Evolutionary conservation across 2,329 filamentous ascomycete species (phyloP), one percentile per base, ranked within the genome.

Genomic region (Lasiodiplodia gonubiensis): DNA sequence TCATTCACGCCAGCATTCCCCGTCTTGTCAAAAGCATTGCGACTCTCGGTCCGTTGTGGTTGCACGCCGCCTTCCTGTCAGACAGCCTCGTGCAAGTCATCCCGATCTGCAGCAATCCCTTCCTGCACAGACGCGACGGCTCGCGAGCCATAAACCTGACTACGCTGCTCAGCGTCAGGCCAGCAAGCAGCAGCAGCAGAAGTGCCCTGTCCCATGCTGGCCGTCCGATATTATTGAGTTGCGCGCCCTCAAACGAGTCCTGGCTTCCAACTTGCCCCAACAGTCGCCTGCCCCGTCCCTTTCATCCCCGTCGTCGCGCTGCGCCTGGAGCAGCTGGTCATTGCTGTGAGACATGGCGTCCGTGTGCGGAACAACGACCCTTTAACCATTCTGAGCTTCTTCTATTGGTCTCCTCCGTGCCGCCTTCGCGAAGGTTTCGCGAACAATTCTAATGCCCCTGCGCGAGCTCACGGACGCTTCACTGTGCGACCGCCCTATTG

Each of bases 71-170:
- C 30, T 30, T 37, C 30, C 30, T 35, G 57, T 49, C 42, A 30
- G 57, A 48, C 59, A 35, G 59, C 42, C 64, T 66, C 64, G 64
- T 66, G 64, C 64, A 66, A 66, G 53, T 66, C 64, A 66, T 66
- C 64, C 54, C 51, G 63, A 54, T 55, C 63, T 65, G 63, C 63
- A 65, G 42, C 59, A 63, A 63, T 49, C 59, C 59, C 59, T 48
- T 37, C 59, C 59, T 65, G 53, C 64, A 57, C 64, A 51, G 64
- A 66, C 52, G 64, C 52, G 37, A 37, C 64, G 52, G 63, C 63
- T 55, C 49, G 49, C 63, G 27, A 18, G 51, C 42, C 48, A 37
- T 39, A 35, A 25, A 63, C 49, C 59, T 30, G 37, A 46, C 42
- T 52, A 33, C 46, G 18, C n/a, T 49, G 18, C n/a, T 49, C 42